A percentile compares a stretch with the other conserved stretches of the same genome.
Evolutionary conservation across 2,329 filamentous ascomycete species (phyloP).

Genomic region (Arthrobotrys sinensis): DNA sequence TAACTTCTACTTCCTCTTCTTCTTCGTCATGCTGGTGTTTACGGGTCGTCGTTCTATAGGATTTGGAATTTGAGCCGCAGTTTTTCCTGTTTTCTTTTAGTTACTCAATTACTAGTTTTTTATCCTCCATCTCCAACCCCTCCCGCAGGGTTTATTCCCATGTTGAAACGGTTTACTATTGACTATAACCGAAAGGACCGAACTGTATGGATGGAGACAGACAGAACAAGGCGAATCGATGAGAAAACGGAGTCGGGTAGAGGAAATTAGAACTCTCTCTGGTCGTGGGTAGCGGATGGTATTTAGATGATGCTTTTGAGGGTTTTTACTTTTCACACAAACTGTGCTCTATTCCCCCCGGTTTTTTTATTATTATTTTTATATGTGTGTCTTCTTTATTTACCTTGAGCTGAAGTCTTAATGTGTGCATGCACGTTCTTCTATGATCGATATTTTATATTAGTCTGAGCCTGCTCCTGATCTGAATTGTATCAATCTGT

Average conservation of each 20-base stretch:
- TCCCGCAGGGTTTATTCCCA: slow-evolving; percentile 3
- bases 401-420: slow-evolving; percentile 47
- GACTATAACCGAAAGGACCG: slow-evolving; percentile 11
- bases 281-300: slow-evolving; percentile 62
- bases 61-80: slow-evolving; percentile 61
- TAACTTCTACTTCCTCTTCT: slow-evolving; percentile 37
- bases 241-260: slow-evolving; percentile 23
- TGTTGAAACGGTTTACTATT: slow-evolving; percentile 11
- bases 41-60: slow-evolving; percentile 60
- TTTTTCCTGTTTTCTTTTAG: slow-evolving; percentile 21
- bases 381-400: slow-evolving; percentile 65
- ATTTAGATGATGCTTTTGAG: slow-evolving; percentile 63
- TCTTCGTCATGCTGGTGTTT: slow-evolving; percentile 59
- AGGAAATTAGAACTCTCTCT: slow-evolving; percentile 12
- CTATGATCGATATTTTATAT: slow-evolving; percentile 59
- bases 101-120: slow-evolving; percentile 23
- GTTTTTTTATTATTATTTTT: slow-evolving; percentile 66
- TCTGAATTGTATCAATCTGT: not conserved
- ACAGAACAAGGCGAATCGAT: slow-evolving; percentile 3
- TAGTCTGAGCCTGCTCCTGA: slow-evolving; percentile 40
- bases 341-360: slow-evolving; percentile 63
- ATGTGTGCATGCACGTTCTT: slow-evolving; percentile 56
- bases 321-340: slow-evolving; percentile 62
- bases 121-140: slow-evolving; percentile 15
- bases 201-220: slow-evolving; percentile 27